A percentile compares a stretch with the other conserved stretches of the same genome.
phyloP scores from a whole-genome alignment of 2,329 filamentous ascomycete genomes.

The Ciborinia camelliae region DNA sequence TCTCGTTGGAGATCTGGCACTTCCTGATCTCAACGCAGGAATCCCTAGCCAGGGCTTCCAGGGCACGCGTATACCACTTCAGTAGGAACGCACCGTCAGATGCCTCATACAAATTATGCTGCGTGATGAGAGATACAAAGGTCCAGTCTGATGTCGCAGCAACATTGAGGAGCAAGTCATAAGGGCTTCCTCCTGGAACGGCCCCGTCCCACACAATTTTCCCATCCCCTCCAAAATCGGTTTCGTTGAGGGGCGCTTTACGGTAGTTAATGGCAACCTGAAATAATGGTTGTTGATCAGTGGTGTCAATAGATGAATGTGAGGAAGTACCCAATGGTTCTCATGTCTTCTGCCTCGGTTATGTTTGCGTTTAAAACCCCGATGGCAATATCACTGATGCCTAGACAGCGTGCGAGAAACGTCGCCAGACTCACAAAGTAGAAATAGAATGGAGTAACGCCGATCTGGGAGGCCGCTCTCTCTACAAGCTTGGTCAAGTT shows the following conservation, averaged over 20 bases:
- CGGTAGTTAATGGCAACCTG: background rate
- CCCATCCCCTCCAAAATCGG: background rate
- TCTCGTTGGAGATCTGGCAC: background rate
- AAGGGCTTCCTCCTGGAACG: background rate
- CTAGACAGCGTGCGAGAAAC: background rate
- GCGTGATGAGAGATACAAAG: background rate
- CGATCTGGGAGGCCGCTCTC: background rate
- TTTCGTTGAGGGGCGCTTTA: background rate
- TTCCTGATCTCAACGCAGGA: background rate
- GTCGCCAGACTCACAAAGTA: background rate
- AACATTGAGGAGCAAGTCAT: background rate
- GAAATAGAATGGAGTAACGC: background rate
- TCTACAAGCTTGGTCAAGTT: background rate
- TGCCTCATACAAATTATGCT: background rate
- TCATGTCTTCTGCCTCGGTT: background rate
- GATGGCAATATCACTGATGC: background rate
- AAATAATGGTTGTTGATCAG: background rate
- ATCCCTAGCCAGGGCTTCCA: background rate
- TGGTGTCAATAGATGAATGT: background rate
- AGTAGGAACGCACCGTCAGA: background rate
- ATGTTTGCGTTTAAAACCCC: background rate
- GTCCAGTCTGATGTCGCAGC: background rate
- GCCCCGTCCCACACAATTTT: background rate
- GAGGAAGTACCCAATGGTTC: background rate
- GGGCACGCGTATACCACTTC: background rate